Evolutionary conservation across 129 eudicot genomes (phyloP).

Genomic region (Flaveria ramosissima): DNA sequence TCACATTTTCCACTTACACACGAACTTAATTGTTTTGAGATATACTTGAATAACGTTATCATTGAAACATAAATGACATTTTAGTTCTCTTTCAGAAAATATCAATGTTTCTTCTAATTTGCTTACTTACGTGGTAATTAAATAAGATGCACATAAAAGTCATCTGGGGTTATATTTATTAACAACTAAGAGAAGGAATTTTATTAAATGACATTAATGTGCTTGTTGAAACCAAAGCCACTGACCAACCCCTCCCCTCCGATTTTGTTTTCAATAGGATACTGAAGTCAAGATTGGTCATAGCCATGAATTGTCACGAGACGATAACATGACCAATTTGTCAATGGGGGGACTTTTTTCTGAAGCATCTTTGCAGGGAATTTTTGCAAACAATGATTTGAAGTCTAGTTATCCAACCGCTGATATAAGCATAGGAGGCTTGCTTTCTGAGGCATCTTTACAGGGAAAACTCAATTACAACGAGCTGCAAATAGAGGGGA

Average conservation of each 20-base stretch:
- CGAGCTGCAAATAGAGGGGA: constrained; percentile 29
- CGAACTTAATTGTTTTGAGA: neutral
- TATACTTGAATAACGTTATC: neutral
- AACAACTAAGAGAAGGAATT: too few relatives aligned
- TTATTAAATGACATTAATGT: too few relatives aligned
- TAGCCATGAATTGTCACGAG: constrained; percentile 45
- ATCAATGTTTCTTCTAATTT: neutral
- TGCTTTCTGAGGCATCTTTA: constrained; percentile 64
- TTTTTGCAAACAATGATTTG: constrained; percentile 21
- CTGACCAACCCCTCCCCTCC: too few relatives aligned
- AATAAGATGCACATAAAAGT: too few relatives aligned
- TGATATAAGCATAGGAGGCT: constrained; percentile 62
- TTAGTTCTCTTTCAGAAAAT: neutral
- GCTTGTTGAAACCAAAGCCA: too few relatives aligned
- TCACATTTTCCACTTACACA: constrained; percentile 3
- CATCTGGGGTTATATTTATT: too few relatives aligned
- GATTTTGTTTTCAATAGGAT: constrained; percentile 40
- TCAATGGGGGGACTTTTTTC: constrained; percentile 64
- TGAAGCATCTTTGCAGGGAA: constrained; percentile 21
- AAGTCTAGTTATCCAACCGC: constrained; percentile 25
- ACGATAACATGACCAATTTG: constrained; percentile 53
- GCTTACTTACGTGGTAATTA: neutral
- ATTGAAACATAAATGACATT: neutral
- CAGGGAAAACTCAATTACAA: constrained; percentile 43
- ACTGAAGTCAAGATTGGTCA: constrained; percentile 28